Evolutionary conservation across 2,329 filamentous ascomycete species (phyloP), one percentile per base, ranked within the genome.

Genomic region (Paraphaeosphaeria minitans): DNA sequence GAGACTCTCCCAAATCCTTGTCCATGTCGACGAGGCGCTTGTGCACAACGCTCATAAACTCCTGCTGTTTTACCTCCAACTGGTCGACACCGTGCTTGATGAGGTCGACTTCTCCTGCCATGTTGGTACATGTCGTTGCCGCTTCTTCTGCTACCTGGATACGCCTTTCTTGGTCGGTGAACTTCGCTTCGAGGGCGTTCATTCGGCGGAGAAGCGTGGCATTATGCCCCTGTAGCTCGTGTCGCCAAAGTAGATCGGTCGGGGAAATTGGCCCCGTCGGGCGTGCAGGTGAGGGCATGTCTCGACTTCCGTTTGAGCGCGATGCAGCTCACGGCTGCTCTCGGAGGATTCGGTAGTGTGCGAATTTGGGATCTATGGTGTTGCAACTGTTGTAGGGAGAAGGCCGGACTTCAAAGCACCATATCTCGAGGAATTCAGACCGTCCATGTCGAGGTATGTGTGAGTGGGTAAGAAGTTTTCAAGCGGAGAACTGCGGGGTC

Each of bases 151-250:
- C 45, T 16, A 27, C 46, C 6, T 27, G 37, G 13, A 58, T 42
- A 12, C 37, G 43, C 6, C 10, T 37, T 3, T 55, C 53, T 22
- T 53, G 55, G 29, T 51, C 43, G 45, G 33, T 33, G 39, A 51
- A 19, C 51, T 55, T 55, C 13, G 37, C 50, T 31, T 76, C 74
- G 16, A 77, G 64, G 13, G 59, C 58, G 50, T 69, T 62, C 63
- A 75, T 62, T 21, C 72, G 69, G 8, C 63, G 54, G 8, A 75
- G 64, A 12, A 77, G 62, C 45, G 67, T 55, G 21, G 53, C 62
- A 56, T 77, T 67, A 49, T 77, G 72, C n/a, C 57, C 43, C 41
- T 53, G 33, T 6, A 53, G 27, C 39, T 51, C 42, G 13, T 50
- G 52, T 24, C 53, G 27, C 51, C 51, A 53, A 16, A 53, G 53